These are phyloP conservation scores for Hippophae gyantsensis DNA, from an alignment of 306 rosid species.

Conservation along the genomic window DNA sequence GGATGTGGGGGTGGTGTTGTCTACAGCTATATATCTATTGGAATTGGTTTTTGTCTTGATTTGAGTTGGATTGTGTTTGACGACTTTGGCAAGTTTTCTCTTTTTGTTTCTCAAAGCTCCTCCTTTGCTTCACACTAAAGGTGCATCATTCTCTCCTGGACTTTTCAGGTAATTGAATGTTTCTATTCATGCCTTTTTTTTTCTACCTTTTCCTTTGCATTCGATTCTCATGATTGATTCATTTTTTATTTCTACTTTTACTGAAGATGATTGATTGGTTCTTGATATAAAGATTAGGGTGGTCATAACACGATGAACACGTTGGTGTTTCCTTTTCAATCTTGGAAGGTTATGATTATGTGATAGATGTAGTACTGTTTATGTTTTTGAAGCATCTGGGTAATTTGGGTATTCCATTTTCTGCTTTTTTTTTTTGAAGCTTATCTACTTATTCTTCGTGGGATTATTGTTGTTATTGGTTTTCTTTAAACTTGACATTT, in stretches of 20 bases:
- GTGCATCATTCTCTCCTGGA: neutral
- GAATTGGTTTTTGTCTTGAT: constrained; percentile 52
- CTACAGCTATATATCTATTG: constrained; percentile 50
- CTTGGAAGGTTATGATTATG: neutral
- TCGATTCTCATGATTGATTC: constrained; percentile 7
- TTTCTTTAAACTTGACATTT: neutral
- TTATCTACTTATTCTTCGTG: neutral
- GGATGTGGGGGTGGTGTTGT: constrained; percentile 39
- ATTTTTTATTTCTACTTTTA: constrained; percentile 6
- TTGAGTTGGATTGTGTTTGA: constrained; percentile 21
- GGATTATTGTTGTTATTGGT: constrained; percentile 2
- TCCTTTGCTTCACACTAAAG: constrained; percentile 25
- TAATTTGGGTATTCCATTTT: neutral
- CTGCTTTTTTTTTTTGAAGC: neutral
- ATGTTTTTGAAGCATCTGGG: constrained; percentile 8
- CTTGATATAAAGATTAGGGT: neutral
- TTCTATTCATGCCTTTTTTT: constrained; percentile 15
- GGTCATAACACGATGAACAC: neutral
- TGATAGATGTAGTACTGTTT: neutral
- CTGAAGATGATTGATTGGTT: neutral
- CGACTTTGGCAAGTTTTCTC: constrained; percentile 14
- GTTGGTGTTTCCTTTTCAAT: neutral
- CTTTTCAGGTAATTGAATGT: constrained; percentile 14
- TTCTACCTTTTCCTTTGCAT: neutral
- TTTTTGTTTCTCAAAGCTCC: constrained; percentile 3